Percentiles rank a stretch among this genome's conserved stretches.
These are phyloP conservation scores for Candida pseudofarinosa DNA, from an alignment of 805 yeast genomes.

Conservation along the genomic window DNA sequence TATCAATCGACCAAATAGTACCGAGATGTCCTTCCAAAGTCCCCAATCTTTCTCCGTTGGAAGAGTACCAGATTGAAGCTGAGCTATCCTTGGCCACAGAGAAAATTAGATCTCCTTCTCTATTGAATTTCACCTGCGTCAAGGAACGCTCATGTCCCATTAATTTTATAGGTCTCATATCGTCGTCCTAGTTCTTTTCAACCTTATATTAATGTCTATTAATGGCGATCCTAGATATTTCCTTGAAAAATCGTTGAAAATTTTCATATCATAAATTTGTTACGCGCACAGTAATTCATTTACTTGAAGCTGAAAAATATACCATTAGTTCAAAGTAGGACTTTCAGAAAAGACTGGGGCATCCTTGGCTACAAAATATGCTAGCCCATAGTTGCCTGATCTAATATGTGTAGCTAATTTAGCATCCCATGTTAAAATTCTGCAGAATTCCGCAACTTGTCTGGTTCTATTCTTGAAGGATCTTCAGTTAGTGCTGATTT, in stretches of 20 bases:
- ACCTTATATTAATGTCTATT: not conserved
- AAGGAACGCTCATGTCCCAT: constrained; percentile 98
- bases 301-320: not conserved
- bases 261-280: not conserved
- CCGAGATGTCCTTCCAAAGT: constrained; percentile 83
- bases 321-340: too few species aligned
- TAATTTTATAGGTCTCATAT: constrained; percentile 52
- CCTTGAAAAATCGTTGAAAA: constrained; percentile 1
- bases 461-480: constrained; percentile 56
- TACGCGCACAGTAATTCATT: constrained; percentile 1
- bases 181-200: constrained; percentile 1
- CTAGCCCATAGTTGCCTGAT: not conserved
- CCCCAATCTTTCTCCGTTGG: constrained; percentile 95
- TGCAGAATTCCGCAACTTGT: constrained; percentile 30
- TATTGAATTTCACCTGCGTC: constrained; percentile 92
- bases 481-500: too few species aligned
- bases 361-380: not conserved
- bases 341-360: not conserved
- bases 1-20: constrained; percentile 92
- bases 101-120: constrained; percentile 90
- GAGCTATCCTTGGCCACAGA: constrained; percentile 88
- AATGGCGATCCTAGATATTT: not conserved
- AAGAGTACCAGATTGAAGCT: constrained; percentile 90
- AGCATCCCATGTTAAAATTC: not conserved
- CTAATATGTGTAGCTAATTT: not conserved